Evolutionary conservation across 345 rosid species (phyloP), one percentile per base, ranked within the genome.

Genomic region (Garcia nutans): DNA sequence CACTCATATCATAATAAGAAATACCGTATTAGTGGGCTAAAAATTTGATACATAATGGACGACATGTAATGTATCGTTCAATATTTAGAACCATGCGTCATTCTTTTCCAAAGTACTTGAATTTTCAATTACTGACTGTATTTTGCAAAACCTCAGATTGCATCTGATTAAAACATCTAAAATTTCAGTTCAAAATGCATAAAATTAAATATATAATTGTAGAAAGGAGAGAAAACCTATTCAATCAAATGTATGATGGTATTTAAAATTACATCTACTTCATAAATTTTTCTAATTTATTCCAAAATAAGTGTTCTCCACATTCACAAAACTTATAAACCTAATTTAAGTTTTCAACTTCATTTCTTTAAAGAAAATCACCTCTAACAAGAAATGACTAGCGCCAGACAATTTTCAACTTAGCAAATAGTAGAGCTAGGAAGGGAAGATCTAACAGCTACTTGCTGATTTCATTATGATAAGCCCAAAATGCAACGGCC

Each of bases 391-490:
- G 20, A 52, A 15, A 52, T 54, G 16, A 19, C 19, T 12, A 3
- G 16, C 3, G 13, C 15, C 5, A 10, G n/a, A 15, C n/a, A 15
- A 54, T 15, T 54, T 54, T 54, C n/a, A 54, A 54, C 7, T 54
- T 50, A 17, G 41, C 28, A 74, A 74, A 70, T 4, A 13, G 33
- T 37, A 37, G 41, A 37, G 6, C 41, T 5, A 10, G 17, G n/a
- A 2, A 3, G 16, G 17, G 8, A 33, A 33, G 10, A 20, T 76
- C 59, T 79, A 84, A 86, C 88, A 86, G 88, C 87, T 86, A 84
- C 81, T 77, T 77, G 54, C 26, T 37, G 56, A 72, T 67, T 72
- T 59, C 59, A 8, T 6, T 44, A 37, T 66, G 44, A 74, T 70
- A 75, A 62, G 20, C 75, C 67, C 76, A 82, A 80, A 76, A 58